Evolutionary conservation across 768 basidiomycete species (phyloP).

Genomic region (Mycena alexandri): DNA sequence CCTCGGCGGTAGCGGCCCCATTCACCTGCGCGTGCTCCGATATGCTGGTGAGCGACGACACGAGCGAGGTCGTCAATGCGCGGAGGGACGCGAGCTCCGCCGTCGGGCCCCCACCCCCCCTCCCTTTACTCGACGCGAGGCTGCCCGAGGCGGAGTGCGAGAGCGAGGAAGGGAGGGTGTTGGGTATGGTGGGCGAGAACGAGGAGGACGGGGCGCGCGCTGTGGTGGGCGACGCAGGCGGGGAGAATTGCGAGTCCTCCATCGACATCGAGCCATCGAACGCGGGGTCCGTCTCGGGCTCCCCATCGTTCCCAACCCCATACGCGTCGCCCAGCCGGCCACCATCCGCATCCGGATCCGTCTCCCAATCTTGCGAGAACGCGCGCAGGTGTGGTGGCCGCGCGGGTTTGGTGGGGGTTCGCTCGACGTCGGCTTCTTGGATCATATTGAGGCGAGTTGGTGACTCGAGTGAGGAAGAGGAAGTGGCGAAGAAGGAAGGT

Average conservation of each 20-base stretch:
- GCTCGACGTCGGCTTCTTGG: background rate
- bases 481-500: constrained; percentile 24
- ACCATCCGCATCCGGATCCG: constrained; percentile 60
- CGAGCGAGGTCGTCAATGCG: constrained; percentile 79
- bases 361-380: constrained; percentile 69
- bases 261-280: constrained; percentile 54
- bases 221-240: constrained; percentile 63
- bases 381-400: constrained; percentile 43
- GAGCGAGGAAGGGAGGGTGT: background rate
- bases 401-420: constrained; percentile 24
- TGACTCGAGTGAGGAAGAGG: background rate
- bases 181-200: constrained; percentile 53
- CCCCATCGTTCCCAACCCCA: no score
- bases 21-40: constrained; percentile 93
- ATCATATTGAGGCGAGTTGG: no score
- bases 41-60: constrained; percentile 79
- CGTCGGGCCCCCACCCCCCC: background rate
- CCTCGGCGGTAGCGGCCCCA: constrained; percentile 85
- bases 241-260: constrained; percentile 55
- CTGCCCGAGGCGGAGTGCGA: no score
- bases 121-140: no score
- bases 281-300: constrained; percentile 29
- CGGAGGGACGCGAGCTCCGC: constrained; percentile 74
- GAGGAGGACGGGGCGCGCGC: constrained; percentile 51
- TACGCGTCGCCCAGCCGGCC: constrained; percentile 54